Percentiles rank a stretch among this genome's conserved stretches.
phyloP scores from a whole-genome alignment of 179 eudicot genomes.

The Sideroxylon spinosum region DNA sequence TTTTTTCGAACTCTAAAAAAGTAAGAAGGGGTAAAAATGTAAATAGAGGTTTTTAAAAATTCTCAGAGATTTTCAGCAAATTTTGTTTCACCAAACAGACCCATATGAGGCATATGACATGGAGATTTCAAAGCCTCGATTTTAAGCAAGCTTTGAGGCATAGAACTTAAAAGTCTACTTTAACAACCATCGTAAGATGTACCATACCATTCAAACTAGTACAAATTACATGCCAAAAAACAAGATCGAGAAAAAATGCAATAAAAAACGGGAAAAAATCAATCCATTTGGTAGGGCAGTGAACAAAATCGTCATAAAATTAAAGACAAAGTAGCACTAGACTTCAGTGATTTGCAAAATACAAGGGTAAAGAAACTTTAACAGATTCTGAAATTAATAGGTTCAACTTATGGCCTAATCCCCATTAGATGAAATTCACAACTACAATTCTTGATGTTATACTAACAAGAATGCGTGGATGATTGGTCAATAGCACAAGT shows the following conservation, averaged over 20 bases:
- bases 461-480: not conserved
- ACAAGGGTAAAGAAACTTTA: not conserved
- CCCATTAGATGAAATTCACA: not conserved
- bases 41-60: too few species aligned
- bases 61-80: too few species aligned
- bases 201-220: not conserved
- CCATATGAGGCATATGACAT: not conserved
- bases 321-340: not conserved
- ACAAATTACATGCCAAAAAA: not conserved
- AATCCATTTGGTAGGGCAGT: not conserved
- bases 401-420: not conserved
- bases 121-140: not conserved
- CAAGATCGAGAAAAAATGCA: not conserved
- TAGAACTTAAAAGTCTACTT: not conserved
- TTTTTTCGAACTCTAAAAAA: too few species aligned
- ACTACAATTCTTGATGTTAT: not conserved
- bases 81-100: too few species aligned
- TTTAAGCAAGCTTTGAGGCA: not conserved
- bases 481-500: not conserved
- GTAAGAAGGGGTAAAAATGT: too few species aligned
- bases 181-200: not conserved
- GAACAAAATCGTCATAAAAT: not conserved
- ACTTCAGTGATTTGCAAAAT: too few species aligned
- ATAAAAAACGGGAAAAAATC: not conserved
- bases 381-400: not conserved